phyloP scores from a whole-genome alignment of 2,329 filamentous ascomycete species.

The Neophaeococcomyces mojaviensis region DNA sequence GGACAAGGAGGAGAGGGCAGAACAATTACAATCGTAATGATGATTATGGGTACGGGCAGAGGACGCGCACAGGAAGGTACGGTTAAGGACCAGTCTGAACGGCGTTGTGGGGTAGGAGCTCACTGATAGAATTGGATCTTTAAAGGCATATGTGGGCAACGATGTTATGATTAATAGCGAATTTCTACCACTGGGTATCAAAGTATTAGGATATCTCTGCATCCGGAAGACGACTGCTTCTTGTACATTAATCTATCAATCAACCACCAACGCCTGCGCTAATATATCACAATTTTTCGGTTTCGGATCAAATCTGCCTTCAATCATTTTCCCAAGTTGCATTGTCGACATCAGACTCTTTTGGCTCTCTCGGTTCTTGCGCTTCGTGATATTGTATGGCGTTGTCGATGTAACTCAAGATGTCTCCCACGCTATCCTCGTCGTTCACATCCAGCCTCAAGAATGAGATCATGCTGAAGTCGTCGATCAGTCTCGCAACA shows the following conservation, averaged over 20 bases:
- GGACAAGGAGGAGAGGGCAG: conserved; percentile 9
- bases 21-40: conserved; percentile 7
- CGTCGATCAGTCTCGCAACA: conserved; percentile 86
- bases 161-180: neutral
- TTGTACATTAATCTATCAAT: too few relatives aligned
- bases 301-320: neutral
- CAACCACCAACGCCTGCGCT: conserved; percentile 21
- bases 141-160: neutral
- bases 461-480: conserved; percentile 97
- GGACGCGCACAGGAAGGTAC: neutral
- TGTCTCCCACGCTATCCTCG: conserved; percentile 78
- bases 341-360: conserved; percentile 54
- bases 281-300: neutral
- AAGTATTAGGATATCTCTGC: neutral
- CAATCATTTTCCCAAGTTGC: conserved; percentile 40
- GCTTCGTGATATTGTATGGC: conserved; percentile 89
- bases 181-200: conserved; percentile 1
- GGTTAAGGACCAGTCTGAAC: neutral
- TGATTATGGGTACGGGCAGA: neutral
- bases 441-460: conserved; percentile 81
- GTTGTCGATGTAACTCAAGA: conserved; percentile 89
- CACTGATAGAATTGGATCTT: neutral
- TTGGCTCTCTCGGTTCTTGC: conserved; percentile 79
- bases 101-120: neutral
- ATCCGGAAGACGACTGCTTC: neutral